Evolutionary conservation across 495 filamentous ascomycete species (phyloP), one percentile per base, ranked within the genome.

Genomic region (Penicilliopsis zonata): DNA sequence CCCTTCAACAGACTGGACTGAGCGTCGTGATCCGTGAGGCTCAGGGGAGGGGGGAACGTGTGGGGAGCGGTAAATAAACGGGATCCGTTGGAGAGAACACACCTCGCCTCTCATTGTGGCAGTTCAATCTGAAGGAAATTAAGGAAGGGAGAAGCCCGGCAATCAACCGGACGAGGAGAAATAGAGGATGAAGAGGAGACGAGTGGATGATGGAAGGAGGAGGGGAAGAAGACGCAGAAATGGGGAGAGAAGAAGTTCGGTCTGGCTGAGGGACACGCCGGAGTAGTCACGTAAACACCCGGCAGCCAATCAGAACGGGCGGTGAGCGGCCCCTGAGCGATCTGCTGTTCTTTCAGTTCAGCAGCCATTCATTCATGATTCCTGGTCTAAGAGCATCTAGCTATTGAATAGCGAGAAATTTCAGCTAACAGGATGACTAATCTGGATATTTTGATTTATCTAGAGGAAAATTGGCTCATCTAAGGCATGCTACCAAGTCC

Each of bases 71-170:
- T 38, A 39, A 43, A 42, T 18, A 40, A 28, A 13, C 21, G 34
- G 25, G 24, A 26, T 23, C 15, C 29, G 18, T 14, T 21, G 18
- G 15, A 25, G 18, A 40, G 23, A 18, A 41, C 51, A 17, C 48
- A 59, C 55, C 45, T 59, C 55, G 38, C 55, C 55, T 37, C 55
- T 36, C 55, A 59, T 59, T 15, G 13, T 55, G 45, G 14, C 29
- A 27, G n/a, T 27, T 27, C 25, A 27, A 27, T 9, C 25, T 5
- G 25, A 27, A 27, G n/a, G 4, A 12, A 4, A 27, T 5, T 9
- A 12, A 27, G 25, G n/a, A 27, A 27, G n/a, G 4, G n/a, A 27
- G 25, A 5, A 5, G 14, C 14, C n/a, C 25, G 4, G 25, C 10
- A 27, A 12, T 27, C 25, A 27, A 27, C 25, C 4, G n/a, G 10